Evolutionary conservation across 768 basidiomycete species (phyloP).

Genomic region (Artomyces pyxidatus): DNA sequence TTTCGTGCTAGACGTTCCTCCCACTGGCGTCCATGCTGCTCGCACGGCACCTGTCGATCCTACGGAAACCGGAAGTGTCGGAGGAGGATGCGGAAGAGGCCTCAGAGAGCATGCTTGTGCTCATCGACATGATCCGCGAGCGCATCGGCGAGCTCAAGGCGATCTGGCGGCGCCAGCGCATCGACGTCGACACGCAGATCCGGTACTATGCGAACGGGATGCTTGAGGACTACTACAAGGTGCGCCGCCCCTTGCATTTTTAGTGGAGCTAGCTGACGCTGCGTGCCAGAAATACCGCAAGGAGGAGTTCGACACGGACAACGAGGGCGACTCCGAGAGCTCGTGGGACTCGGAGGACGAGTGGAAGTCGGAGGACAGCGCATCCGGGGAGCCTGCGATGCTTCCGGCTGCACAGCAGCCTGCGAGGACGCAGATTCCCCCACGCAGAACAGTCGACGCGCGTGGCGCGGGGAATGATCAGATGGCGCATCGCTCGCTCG

Average conservation of each 20-base stretch:
- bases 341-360: conserved; percentile 10
- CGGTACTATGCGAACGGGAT: conserved; percentile 11
- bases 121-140: neutral
- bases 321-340: neutral
- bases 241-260: neutral
- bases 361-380: conserved; percentile 9
- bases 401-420: too few relatives aligned
- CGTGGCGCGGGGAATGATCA: too few relatives aligned
- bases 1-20: conserved; percentile 1
- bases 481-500: too few relatives aligned
- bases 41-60: conserved; percentile 5
- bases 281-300: conserved; percentile 4
- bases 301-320: conserved; percentile 6
- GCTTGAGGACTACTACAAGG: conserved; percentile 11
- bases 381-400: too few relatives aligned
- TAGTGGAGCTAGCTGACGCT: too few relatives aligned
- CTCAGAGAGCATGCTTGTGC: neutral
- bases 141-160: conserved; percentile 5
- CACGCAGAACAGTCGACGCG: too few relatives aligned
- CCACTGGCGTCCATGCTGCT: conserved; percentile 2
- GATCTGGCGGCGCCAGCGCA: conserved; percentile 12
- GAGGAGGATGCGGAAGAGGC: conserved; percentile 3
- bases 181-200: conserved; percentile 8
- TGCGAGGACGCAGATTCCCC: too few relatives aligned
- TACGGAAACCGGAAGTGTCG: conserved; percentile 1